Evolutionary conservation across 2,329 filamentous ascomycete genomes (phyloP).

Genomic region (Beauveria pseudobassiana): DNA sequence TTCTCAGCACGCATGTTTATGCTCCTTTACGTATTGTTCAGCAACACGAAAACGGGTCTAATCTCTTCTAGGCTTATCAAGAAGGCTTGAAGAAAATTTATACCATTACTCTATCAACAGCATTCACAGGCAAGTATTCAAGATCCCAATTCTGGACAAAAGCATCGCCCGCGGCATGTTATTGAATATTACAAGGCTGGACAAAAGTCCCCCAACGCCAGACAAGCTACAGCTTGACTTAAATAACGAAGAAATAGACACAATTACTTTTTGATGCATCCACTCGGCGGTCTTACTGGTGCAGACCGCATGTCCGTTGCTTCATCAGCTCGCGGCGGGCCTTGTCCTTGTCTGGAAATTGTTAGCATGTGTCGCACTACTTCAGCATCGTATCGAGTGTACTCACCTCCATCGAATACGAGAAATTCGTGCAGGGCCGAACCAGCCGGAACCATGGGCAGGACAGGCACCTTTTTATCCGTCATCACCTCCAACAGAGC

Average conservation of each 20-base stretch:
- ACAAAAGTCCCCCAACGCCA: neutral
- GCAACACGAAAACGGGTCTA: no score
- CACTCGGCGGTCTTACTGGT: conserved; percentile 18
- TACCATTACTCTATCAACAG: neutral
- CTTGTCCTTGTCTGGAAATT: conserved; percentile 54
- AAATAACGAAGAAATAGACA: neutral
- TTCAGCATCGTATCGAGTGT: conserved; percentile 25
- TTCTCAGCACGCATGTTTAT: no score
- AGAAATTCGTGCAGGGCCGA: conserved; percentile 88
- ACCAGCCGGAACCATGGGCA: conserved; percentile 93
- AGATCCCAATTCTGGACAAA: neutral
- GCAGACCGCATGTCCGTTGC: conserved; percentile 49
- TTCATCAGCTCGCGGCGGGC: conserved; percentile 60
- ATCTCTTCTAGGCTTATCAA: no score
- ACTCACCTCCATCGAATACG: conserved; percentile 26
- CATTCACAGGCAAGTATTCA: neutral
- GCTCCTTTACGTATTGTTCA: no score
- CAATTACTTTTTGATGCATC: neutral
- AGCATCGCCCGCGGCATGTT: neutral
- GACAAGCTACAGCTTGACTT: neutral
- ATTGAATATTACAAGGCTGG: neutral
- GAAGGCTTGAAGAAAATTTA: neutral
- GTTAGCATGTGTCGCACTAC: neutral
- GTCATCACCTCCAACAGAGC: conserved; percentile 87
- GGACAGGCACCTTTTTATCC: conserved; percentile 86